Base-by-base conservation (phyloP, 2,329 filamentous ascomycete genomes). In the Ophiostoma montium region DNA sequence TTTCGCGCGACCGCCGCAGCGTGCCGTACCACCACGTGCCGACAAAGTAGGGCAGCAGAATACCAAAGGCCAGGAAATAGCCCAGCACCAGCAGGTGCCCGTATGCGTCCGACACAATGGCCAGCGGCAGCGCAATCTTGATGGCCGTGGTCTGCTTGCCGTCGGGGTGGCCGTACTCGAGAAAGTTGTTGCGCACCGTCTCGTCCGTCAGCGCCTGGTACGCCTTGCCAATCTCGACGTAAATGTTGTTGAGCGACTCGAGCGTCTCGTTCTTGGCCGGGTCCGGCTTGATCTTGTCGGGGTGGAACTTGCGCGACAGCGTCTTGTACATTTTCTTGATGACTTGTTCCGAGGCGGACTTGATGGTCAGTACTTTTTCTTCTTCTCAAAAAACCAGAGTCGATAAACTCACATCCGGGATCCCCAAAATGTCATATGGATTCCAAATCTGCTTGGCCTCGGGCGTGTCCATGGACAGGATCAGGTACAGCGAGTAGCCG, bases 21-120 rank as follows among this genome's bases (percentile, higher is more conserved):
- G 87, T 94, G 53, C 94, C 92, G 63, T 98, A 98, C 92, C 92
- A 98, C 92, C 92, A 98, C 52, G 84, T 88, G 44, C 92, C 92
- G 50, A 98, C 90, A 44, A 92, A 72, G 64, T 94, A 98, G 3
- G 92, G 92, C 47, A 98, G 72, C 52, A 95, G 70, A 53, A 96
- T 86, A 49, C 90, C 92, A 47, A 98, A 80, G 35, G 96, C 75
- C 32, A 83, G 67, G 35, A 87, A 89, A 64, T 98, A 98, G 55
- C 95, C 75, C 50, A 95, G 71, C 53, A 98, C 72, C 48, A 98
- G 84, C 61, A 94, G 96, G 70, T 95, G 96, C 56, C 89, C 90
- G 64, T 92, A 94, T 49, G 89, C 90, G 57, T 95, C 87, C 13
- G 86, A 84, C 49, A 98, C 76, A 59, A 98, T 88, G 66, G 92